A percentile compares a stretch with the other conserved stretches of the same genome.
Evolutionary conservation across 2,329 filamentous ascomycete genomes (phyloP).

Genomic region (Fusarium sp.): DNA sequence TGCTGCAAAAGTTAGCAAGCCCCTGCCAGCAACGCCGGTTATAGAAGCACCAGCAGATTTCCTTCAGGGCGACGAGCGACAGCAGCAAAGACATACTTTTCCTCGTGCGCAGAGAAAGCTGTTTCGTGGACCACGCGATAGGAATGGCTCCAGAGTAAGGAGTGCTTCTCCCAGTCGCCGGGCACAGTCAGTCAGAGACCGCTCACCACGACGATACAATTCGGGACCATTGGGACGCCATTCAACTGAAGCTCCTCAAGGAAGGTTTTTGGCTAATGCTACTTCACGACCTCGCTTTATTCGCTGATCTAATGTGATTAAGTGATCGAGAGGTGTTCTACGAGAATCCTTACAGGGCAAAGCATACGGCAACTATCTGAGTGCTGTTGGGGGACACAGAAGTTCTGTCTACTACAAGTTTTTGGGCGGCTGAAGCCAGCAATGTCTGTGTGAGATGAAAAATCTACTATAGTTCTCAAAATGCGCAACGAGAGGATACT

Average conservation of each 20-base stretch:
- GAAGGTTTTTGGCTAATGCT: neutral
- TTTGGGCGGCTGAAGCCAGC: constrained; percentile 4
- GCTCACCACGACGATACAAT: neutral
- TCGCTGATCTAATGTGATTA: neutral
- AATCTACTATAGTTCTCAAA: neutral
- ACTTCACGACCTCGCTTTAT: neutral
- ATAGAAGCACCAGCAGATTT: constrained; percentile 38
- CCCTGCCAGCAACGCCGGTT: constrained; percentile 45
- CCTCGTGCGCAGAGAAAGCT: constrained; percentile 5
- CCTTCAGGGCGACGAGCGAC: neutral
- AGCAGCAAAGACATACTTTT: neutral
- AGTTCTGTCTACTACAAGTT: neutral
- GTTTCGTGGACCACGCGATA: neutral
- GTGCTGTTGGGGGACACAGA: neutral
- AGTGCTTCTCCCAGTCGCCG: constrained; percentile 12
- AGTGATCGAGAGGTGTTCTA: neutral
- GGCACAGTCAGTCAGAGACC: neutral
- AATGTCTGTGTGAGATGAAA: neutral
- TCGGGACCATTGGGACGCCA: neutral
- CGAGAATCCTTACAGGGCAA: too few species aligned
- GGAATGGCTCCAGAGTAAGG: neutral
- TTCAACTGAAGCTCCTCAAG: neutral
- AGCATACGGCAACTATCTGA: neutral
- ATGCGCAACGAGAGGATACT: neutral
- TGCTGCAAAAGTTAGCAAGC: constrained; percentile 37